These are phyloP conservation scores for Trichoderma reesei DNA, from an alignment of 495 filamentous ascomycete species.

Conservation along the genomic window DNA sequence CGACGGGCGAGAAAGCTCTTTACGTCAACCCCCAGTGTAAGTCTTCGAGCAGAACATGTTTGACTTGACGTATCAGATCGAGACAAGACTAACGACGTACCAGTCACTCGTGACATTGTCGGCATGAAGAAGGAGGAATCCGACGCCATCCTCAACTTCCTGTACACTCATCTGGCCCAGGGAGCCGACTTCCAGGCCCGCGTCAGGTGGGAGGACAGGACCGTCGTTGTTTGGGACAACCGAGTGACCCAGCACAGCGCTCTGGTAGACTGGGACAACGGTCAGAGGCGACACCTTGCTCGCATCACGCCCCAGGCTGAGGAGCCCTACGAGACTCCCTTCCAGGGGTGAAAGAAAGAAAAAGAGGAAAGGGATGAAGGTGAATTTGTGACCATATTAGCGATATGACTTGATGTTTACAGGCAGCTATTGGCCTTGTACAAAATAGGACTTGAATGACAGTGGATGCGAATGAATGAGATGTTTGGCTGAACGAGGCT, in stretches of 20 bases:
- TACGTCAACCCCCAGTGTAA: conserved; percentile 82
- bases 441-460: not conserved
- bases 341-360: conserved; percentile 23
- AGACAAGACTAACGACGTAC: conserved; percentile 12
- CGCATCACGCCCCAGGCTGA: conserved; percentile 82
- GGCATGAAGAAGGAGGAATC: conserved; percentile 71
- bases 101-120: conserved; percentile 62
- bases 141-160: conserved; percentile 71
- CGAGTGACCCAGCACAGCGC: conserved; percentile 72
- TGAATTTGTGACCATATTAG: not conserved
- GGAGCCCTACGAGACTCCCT: conserved; percentile 59
- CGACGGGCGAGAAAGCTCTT: conserved; percentile 75
- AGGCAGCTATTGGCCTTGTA: not conserved
- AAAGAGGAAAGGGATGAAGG: not conserved
- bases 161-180: conserved; percentile 75
- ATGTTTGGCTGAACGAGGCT: no score
- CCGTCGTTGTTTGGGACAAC: conserved; percentile 88
- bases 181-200: conserved; percentile 82
- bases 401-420: not conserved
- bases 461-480: not conserved
- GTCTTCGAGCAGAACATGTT: conserved; percentile 18
- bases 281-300: conserved; percentile 69
- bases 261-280: conserved; percentile 67
- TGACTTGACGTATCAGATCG: not conserved
- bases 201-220: conserved; percentile 73